Conservation (phyloP, 2,329 filamentous ascomycete species). For the Xylaria multiplex region DNA sequence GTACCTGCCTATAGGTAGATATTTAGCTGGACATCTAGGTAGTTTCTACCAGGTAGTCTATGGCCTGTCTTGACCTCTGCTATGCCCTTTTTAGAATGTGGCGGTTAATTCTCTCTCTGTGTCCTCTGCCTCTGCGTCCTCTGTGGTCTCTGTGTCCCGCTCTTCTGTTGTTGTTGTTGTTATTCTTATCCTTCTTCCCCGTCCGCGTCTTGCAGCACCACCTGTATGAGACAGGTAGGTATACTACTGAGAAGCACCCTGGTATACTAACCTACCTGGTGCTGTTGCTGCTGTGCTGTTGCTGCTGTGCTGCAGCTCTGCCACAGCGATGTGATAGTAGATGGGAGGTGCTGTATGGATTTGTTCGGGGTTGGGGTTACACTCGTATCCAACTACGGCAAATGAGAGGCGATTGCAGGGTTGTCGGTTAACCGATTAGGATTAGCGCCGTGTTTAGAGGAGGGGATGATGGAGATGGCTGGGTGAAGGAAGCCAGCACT, state of each 20-base stretch:
- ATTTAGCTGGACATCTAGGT: too few relatives aligned
- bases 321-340: neutral
- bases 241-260: too few relatives aligned
- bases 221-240: neutral
- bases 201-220: neutral
- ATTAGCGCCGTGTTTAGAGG: conserved; percentile 19
- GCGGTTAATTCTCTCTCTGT: conserved; percentile 12
- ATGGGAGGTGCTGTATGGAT: conserved; percentile 12
- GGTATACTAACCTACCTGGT: neutral
- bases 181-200: neutral
- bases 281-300: conserved; percentile 11
- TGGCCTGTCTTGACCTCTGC: too few relatives aligned
- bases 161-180: too few relatives aligned
- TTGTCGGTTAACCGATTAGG: conserved; percentile 19
- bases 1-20: too few relatives aligned
- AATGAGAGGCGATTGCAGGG: conserved; percentile 26
- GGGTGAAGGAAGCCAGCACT: neutral
- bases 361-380: conserved; percentile 33
- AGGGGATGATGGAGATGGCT: conserved; percentile 20
- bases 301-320: neutral
- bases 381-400: conserved; percentile 26
- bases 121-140: neutral
- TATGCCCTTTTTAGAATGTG: neutral
- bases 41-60: too few relatives aligned
- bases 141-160: neutral